phyloP scores from a whole-genome alignment of 2,329 filamentous ascomycete species.

The Metarhizium rileyi region DNA sequence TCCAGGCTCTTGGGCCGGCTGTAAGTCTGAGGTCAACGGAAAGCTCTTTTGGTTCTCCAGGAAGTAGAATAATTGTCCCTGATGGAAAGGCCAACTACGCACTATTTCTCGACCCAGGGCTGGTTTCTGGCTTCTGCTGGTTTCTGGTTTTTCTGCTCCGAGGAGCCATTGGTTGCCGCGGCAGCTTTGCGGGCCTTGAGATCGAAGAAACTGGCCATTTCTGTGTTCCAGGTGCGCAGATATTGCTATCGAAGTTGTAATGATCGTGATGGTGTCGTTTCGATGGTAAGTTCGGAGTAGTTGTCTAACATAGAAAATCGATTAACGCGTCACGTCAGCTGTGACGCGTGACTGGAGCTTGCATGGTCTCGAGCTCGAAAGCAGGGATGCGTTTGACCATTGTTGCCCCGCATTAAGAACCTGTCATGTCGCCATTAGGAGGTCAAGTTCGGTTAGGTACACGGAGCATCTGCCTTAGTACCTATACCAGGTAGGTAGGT shows the following conservation, averaged over 20 bases:
- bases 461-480: no score
- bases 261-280: no score
- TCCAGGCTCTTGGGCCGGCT: constrained; percentile 89
- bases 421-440: no score
- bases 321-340: constrained; percentile 18
- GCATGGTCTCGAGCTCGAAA: no score
- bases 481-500: no score
- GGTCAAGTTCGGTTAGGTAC: no score
- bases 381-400: no score
- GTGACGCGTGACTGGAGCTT: not conserved
- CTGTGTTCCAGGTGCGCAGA: not conserved
- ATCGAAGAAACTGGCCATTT: constrained; percentile 90
- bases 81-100: constrained; percentile 18
- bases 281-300: not conserved
- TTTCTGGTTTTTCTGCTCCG: constrained; percentile 56
- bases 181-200: constrained; percentile 82
- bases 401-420: no score
- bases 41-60: not conserved
- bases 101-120: constrained; percentile 99
- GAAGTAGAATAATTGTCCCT: not conserved
- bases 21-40: not conserved
- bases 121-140: constrained; percentile 55
- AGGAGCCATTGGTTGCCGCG: constrained; percentile 51
- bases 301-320: constrained; percentile 15
- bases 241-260: no score